Evolutionary conservation across 164 flowering plant species (phyloP), one percentile per base, ranked within the genome.

Genomic region (Buxus sempervirens): DNA sequence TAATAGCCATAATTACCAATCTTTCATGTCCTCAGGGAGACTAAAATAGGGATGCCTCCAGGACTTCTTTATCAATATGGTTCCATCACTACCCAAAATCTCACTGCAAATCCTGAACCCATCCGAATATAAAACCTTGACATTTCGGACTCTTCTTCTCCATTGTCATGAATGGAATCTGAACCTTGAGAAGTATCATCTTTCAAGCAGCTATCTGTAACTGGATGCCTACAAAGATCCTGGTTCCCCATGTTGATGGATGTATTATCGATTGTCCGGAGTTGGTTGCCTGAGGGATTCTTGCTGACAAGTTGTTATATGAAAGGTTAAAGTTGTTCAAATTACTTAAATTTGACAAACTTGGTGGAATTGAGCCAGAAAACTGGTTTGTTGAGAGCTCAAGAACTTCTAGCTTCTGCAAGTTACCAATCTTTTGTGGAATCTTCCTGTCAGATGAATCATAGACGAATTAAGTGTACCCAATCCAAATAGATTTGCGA

Each of bases 261-360:
- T 10, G 32, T 15, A 56, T 41, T 12, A 10, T 4, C 12, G 13
- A 72, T 45, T 10, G 65, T 41, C 24, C 55, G 63, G 4, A 72
- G 58, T 24, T 72, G 71, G 23, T 55, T 63, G 58, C 72, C 53
- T 21, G 9, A 10, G 7, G 75, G 73, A 60, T 76, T 53, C 48
- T 28, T 18, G 76, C 76, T 0, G 70, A 72, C 45, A 76, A 58
- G 57, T 72, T 69, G 64, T 72, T 76, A 55, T 68, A 22, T 5
- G 79, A 72, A 38, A 76, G 55, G 53, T 72, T 45, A 41, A 76
- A 73, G n/a, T 41, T 18, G 42, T 67, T 49, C n/a, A 76, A 41
- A 8, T 4, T 42, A 25, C 4, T 9, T 55, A 77, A 22, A 16
- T 14, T 13, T 19, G 66, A 21, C 4, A 77, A 3, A 45, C 70